phyloP scores from a whole-genome alignment of 441 rosid genomes.

The Kokia cookei region DNA sequence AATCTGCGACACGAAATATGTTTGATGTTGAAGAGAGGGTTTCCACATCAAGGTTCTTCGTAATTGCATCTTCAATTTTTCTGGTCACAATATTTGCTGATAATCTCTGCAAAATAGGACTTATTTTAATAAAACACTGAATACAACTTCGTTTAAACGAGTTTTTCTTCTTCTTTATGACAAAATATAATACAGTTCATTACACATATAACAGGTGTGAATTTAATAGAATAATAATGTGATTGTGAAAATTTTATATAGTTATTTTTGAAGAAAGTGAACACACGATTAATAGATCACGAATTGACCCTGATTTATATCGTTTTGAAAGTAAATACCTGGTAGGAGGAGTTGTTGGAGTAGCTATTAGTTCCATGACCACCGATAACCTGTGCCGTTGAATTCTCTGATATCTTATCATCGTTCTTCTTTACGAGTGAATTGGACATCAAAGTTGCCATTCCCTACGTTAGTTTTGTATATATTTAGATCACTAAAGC shows the following conservation, averaged over 20 bases:
- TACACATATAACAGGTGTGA: no score
- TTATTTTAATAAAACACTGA: background rate
- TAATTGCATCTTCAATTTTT: constrained; percentile 29
- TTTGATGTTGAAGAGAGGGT: constrained; percentile 18
- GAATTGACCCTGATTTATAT: no score
- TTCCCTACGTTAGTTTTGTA: background rate
- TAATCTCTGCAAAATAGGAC: constrained; percentile 12
- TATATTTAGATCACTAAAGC: background rate
- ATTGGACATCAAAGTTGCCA: background rate
- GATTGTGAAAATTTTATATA: no score
- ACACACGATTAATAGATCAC: no score
- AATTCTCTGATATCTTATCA: background rate
- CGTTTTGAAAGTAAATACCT: constrained; percentile 4
- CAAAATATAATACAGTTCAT: background rate
- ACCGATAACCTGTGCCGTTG: constrained; percentile 5
- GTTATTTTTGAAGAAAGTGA: no score
- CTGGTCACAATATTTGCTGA: constrained; percentile 20
- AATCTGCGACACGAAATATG: constrained; percentile 37
- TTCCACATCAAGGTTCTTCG: constrained; percentile 34
- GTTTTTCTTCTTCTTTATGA: background rate
- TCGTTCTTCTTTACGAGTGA: background rate
- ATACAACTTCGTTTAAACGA: background rate
- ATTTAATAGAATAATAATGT: no score
- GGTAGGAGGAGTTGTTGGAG: constrained; percentile 20
- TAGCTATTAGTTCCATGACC: constrained; percentile 22